A percentile compares a stretch with the other conserved stretches of the same genome.
phyloP scores from a whole-genome alignment of 208 protist species.

The Leishmania tarentolae region DNA sequence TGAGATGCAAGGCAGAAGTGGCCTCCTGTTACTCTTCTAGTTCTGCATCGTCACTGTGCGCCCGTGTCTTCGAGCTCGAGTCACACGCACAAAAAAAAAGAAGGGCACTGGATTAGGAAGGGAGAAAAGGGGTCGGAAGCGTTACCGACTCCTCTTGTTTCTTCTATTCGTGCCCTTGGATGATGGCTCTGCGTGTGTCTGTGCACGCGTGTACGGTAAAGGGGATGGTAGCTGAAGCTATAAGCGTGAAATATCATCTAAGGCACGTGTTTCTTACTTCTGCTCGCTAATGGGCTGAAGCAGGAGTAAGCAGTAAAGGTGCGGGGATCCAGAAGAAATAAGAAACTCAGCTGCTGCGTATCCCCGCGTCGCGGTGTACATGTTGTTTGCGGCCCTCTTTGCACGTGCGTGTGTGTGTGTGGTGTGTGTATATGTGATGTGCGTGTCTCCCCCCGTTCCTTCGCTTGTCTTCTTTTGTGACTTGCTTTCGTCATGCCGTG shows the following conservation, averaged over 20 bases:
- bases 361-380: conserved; percentile 10
- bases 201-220: background rate
- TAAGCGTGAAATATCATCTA: no score
- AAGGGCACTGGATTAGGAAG: background rate
- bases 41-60: background rate
- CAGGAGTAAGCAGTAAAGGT: background rate
- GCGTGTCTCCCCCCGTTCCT: background rate
- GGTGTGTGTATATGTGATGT: background rate
- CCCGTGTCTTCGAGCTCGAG: no score
- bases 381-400: conserved; percentile 2
- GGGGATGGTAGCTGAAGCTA: background rate
- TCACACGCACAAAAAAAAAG: background rate
- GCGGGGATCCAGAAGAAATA: background rate
- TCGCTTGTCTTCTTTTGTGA: background rate
- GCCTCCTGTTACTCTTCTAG: background rate
- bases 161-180: background rate
- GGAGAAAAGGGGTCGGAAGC: no score
- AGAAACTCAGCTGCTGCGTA: background rate
- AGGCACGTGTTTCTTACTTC: background rate
- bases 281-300: background rate
- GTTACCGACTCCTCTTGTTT: background rate
- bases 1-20: background rate
- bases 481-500: background rate
- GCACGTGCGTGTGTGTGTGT: background rate
- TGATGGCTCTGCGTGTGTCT: background rate